A percentile compares a stretch with the other conserved stretches of the same genome.
Conservation (phyloP, 2,329 filamentous ascomycete genomes). For the Beauveria bassiana region DNA sequence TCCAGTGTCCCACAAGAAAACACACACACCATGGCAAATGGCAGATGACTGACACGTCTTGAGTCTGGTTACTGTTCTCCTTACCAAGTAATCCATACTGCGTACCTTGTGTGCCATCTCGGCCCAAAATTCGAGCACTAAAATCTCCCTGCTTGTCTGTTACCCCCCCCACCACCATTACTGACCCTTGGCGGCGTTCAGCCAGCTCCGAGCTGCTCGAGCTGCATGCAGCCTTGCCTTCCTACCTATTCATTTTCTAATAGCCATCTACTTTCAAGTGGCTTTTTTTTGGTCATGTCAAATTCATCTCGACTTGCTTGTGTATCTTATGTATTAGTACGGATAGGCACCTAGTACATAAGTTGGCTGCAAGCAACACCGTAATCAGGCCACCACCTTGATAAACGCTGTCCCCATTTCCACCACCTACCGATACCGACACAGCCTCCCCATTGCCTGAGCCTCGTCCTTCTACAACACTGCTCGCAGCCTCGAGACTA, state of each 20-base stretch:
- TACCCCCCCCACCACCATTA: background rate
- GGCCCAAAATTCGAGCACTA: background rate
- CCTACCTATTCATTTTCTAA: background rate
- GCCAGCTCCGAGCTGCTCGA: background rate
- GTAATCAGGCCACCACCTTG: background rate
- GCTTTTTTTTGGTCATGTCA: too few species aligned
- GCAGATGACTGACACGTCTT: too few species aligned
- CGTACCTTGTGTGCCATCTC: too few species aligned
- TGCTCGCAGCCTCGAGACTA: background rate
- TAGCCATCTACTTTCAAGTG: too few species aligned
- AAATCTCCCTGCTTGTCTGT: background rate
- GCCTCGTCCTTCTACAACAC: background rate
- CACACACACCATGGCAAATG: too few species aligned
- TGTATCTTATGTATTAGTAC: too few species aligned
- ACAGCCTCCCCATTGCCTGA: slow-evolving; percentile 2
- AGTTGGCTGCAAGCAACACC: too few species aligned
- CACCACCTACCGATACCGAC: background rate
- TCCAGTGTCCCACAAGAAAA: too few species aligned
- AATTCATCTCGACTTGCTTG: too few species aligned
- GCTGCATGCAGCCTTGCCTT: slow-evolving; percentile 6
- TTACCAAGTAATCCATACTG: too few species aligned
- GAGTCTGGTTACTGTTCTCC: too few species aligned
- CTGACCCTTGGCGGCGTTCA: background rate
- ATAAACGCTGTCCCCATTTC: background rate
- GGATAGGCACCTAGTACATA: too few species aligned